Evolutionary conservation across 176 grass and related monocot genomes (phyloP).

Genomic region (Areca catechu): DNA sequence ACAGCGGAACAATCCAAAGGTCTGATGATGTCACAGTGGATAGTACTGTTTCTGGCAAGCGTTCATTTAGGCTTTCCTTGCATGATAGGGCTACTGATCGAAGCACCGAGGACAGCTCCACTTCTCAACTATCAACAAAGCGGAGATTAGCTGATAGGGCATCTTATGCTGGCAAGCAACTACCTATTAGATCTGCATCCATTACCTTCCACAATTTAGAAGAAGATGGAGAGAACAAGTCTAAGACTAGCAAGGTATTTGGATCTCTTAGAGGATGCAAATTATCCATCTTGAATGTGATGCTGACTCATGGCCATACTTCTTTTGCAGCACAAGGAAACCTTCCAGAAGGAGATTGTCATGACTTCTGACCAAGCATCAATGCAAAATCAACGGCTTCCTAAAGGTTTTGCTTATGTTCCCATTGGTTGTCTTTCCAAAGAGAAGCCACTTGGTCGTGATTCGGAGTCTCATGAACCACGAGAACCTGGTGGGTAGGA

Average conservation of each 20-base stretch:
- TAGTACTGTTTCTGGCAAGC: slow-evolving; percentile 80
- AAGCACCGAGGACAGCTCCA: slow-evolving; percentile 76
- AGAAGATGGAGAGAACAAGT: slow-evolving; percentile 61
- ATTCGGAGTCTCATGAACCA: slow-evolving; percentile 42
- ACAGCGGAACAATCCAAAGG: slow-evolving; percentile 71
- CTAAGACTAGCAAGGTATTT: slow-evolving; percentile 54
- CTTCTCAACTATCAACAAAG: slow-evolving; percentile 69
- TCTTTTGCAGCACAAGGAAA: slow-evolving; percentile 45
- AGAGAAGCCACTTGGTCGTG: slow-evolving; percentile 48
- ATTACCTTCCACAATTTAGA: slow-evolving; percentile 37
- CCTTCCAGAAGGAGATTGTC: slow-evolving; percentile 72
- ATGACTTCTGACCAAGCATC: slow-evolving; percentile 95
- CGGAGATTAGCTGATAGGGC: slow-evolving; percentile 62
- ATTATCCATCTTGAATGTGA: no score
- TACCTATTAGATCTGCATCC: slow-evolving; percentile 38
- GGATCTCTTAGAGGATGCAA: no score
- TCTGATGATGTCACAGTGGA: slow-evolving; percentile 94
- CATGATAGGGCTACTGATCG: slow-evolving; percentile 47
- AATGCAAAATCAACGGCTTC: slow-evolving; percentile 82
- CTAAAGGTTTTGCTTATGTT: slow-evolving; percentile 85
- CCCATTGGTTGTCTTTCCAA: slow-evolving; percentile 85
- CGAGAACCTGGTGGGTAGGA: slow-evolving; percentile 78
- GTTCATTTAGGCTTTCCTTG: slow-evolving; percentile 54
- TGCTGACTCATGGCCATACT: background rate
- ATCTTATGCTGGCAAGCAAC: slow-evolving; percentile 69